phyloP scores from a whole-genome alignment of 2,329 filamentous ascomycete genomes.

The Coniochaeta sp. region DNA sequence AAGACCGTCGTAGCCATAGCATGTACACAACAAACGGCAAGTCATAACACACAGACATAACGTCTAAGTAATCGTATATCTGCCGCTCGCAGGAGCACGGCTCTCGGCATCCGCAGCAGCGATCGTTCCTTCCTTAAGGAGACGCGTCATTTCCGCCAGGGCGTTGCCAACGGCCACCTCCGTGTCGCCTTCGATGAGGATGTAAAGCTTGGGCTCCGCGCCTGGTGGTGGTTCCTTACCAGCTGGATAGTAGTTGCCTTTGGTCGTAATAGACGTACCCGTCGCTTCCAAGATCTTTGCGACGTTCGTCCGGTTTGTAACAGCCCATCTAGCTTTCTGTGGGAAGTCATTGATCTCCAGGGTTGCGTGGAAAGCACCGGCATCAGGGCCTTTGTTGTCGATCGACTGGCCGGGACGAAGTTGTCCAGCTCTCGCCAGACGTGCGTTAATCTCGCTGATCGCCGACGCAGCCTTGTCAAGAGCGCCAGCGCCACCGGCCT shows the following conservation, averaged over 20 bases:
- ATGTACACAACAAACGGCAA: not conserved
- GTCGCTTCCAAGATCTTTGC: constrained; percentile 95
- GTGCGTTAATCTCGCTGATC: constrained; percentile 82
- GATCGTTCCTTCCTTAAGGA: constrained; percentile 84
- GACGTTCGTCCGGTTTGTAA: constrained; percentile 97
- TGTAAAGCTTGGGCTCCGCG: constrained; percentile 90
- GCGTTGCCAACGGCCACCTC: constrained; percentile 87
- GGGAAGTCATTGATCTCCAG: constrained; percentile 99
- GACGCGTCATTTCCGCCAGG: constrained; percentile 79
- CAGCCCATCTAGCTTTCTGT: constrained; percentile 96
- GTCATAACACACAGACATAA: not conserved
- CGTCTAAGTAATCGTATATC: constrained; percentile 76
- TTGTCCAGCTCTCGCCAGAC: constrained; percentile 81
- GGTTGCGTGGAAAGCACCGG: constrained; percentile 92
- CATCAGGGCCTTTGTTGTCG: constrained; percentile 97
- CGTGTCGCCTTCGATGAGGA: constrained; percentile 94
- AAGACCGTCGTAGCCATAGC: constrained; percentile 3
- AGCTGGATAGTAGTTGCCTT: constrained; percentile 79
- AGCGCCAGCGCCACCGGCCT: constrained; percentile 49
- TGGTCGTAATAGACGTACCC: constrained; percentile 93
- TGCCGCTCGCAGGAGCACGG: constrained; percentile 67
- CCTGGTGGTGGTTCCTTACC: constrained; percentile 72
- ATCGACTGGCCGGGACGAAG: constrained; percentile 89
- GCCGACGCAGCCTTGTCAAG: constrained; percentile 86
- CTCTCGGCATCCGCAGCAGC: constrained; percentile 83